Conservation (phyloP, 148 eudicot genomes). For the Nepenthes gracilis region DNA sequence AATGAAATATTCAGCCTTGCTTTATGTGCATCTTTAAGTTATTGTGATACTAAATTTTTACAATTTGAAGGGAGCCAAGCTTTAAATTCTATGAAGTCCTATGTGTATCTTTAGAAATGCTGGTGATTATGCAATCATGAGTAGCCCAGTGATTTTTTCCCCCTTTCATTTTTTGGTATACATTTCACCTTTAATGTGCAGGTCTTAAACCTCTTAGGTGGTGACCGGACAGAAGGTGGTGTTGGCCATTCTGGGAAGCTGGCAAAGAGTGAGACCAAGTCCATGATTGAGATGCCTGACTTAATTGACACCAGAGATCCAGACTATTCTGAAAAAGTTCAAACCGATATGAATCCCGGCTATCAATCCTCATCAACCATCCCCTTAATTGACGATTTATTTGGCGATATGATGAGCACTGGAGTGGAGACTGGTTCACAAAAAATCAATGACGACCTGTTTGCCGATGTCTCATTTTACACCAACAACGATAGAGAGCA, state of each 20-base stretch:
- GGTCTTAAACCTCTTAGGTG: conserved; percentile 72
- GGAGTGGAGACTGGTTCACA: conserved; percentile 31
- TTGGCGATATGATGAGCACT: conserved; percentile 39
- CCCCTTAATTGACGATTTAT: conserved; percentile 63
- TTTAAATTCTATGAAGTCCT: too few species aligned
- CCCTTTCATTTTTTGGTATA: conserved; percentile 1
- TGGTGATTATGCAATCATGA: background rate
- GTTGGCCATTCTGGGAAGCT: conserved; percentile 29
- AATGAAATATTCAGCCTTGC: too few species aligned
- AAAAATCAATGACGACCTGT: conserved; percentile 64
- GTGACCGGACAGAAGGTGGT: conserved; percentile 31
- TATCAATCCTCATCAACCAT: conserved; percentile 22
- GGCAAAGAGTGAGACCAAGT: conserved; percentile 22
- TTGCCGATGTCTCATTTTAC: conserved; percentile 88
- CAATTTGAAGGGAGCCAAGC: too few species aligned
- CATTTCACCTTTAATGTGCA: conserved; percentile 19
- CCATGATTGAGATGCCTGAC: conserved; percentile 58
- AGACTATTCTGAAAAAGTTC: conserved; percentile 25
- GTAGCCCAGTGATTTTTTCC: background rate
- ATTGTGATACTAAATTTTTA: too few species aligned
- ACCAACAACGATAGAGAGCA: conserved; percentile 33
- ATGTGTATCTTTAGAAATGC: too few species aligned
- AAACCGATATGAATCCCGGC: conserved; percentile 20
- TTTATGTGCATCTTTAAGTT: too few species aligned
- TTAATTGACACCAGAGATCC: conserved; percentile 72